Evolutionary conservation across 495 filamentous ascomycete species (phyloP).

Genomic region (Annulohypoxylon maeteangense): DNA sequence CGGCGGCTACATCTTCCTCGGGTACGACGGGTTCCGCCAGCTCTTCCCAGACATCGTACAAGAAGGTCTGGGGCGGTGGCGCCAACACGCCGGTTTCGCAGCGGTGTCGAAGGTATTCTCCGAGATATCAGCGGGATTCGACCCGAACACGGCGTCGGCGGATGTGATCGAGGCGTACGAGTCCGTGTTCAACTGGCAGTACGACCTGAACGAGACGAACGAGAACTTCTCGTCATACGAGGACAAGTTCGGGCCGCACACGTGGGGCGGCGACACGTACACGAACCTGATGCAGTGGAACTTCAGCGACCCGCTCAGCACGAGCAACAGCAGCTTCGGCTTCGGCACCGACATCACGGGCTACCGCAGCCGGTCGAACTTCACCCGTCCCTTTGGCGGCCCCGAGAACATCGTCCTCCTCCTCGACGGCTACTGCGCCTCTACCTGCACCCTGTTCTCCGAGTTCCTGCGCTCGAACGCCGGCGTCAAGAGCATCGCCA

Average conservation of each 20-base stretch:
- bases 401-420: constrained; percentile 58
- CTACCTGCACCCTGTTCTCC: constrained; percentile 70
- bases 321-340: constrained; percentile 52
- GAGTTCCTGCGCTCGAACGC: constrained; percentile 66
- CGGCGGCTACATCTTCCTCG: constrained; percentile 61
- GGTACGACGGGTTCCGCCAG: constrained; percentile 59
- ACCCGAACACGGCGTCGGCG: constrained; percentile 43
- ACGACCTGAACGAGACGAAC: constrained; percentile 50
- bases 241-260: constrained; percentile 51
- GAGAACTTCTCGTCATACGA: constrained; percentile 50
- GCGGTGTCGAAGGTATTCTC: constrained; percentile 48
- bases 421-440: constrained; percentile 72
- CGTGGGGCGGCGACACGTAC: constrained; percentile 48
- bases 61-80: constrained; percentile 48
- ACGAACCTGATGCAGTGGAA: constrained; percentile 55
- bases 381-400: constrained; percentile 55
- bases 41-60: constrained; percentile 57
- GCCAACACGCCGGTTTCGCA: constrained; percentile 47
- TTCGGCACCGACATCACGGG: constrained; percentile 56
- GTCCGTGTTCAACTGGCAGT: constrained; percentile 52
- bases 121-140: constrained; percentile 44
- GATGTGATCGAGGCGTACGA: constrained; percentile 45
- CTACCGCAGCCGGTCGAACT: constrained; percentile 53
- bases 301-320: constrained; percentile 51
- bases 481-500: constrained; percentile 67